phyloP scores from a whole-genome alignment of 1,284 basidiomycete species.

The Xanthoconium separans region DNA sequence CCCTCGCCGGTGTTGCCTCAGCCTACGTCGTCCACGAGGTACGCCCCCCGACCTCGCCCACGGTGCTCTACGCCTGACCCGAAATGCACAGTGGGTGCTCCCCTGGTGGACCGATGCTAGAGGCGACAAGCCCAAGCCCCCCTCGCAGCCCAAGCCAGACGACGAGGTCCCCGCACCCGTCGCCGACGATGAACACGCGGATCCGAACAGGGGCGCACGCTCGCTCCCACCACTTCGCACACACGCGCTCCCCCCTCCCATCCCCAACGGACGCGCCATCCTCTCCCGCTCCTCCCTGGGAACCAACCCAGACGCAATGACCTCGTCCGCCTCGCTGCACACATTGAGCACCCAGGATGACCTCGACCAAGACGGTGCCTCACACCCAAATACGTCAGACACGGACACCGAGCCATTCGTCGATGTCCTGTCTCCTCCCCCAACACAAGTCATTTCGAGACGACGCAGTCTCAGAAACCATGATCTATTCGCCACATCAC shows the following conservation, averaged over 20 bases:
- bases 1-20: conserved; percentile 20
- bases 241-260: conserved; percentile 17
- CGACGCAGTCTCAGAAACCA: conserved; percentile 27
- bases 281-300: neutral
- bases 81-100: neutral
- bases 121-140: neutral
- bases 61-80: neutral
- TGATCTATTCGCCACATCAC: conserved; percentile 26
- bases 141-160: neutral
- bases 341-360: neutral
- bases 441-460: conserved; percentile 5
- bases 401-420: conserved; percentile 14
- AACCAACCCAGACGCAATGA: neutral
- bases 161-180: neutral
- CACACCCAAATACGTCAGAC: neutral
- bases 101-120: neutral
- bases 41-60: neutral
- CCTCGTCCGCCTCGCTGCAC: neutral
- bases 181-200: neutral
- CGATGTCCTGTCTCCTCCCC: conserved; percentile 24
- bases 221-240: conserved; percentile 15
- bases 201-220: neutral
- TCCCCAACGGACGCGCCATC: conserved; percentile 6
- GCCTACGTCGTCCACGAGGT: conserved; percentile 24
- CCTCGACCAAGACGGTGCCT: neutral